phyloP scores from a whole-genome alignment of 2,329 filamentous ascomycete genomes.

The Aspergillus aculeatinus region DNA sequence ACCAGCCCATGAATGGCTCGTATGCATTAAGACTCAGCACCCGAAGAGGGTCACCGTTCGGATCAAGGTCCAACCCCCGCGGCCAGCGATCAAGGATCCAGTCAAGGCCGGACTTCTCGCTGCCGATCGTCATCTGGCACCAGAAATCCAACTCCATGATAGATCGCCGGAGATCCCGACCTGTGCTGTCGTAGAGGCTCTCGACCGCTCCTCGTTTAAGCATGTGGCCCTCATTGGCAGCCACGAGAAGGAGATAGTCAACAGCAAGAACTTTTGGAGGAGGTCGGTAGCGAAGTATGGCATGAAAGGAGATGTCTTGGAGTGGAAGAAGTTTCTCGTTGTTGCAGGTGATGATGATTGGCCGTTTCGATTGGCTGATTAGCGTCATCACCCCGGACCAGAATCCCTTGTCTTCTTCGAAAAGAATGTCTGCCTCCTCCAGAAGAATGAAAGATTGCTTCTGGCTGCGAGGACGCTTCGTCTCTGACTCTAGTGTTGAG shows the following conservation, averaged over 20 bases:
- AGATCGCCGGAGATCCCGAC: conserved; percentile 73
- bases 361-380: conserved; percentile 80
- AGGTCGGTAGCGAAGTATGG: conserved; percentile 72
- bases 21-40: conserved; percentile 83
- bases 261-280: conserved; percentile 67
- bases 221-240: conserved; percentile 85
- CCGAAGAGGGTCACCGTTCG: conserved; percentile 66
- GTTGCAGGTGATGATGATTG: conserved; percentile 94
- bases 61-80: conserved; percentile 66
- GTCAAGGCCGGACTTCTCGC: conserved; percentile 79
- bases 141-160: conserved; percentile 88
- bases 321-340: conserved; percentile 80
- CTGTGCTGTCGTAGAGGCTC: conserved; percentile 67
- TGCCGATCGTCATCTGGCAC: conserved; percentile 95
- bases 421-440: conserved; percentile 90
- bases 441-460: conserved; percentile 93
- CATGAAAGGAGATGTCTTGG: conserved; percentile 73
- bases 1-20: conserved; percentile 70
- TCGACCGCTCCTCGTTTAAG: conserved; percentile 66
- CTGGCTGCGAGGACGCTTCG: conserved; percentile 54
- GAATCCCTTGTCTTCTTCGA: conserved; percentile 93
- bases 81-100: conserved; percentile 86
- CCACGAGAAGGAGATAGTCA: conserved; percentile 78
- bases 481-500: conserved; percentile 23
- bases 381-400: conserved; percentile 79